Base-by-base conservation (phyloP, 2,329 filamentous ascomycete genomes). In the Trichoderma citrinoviride region DNA sequence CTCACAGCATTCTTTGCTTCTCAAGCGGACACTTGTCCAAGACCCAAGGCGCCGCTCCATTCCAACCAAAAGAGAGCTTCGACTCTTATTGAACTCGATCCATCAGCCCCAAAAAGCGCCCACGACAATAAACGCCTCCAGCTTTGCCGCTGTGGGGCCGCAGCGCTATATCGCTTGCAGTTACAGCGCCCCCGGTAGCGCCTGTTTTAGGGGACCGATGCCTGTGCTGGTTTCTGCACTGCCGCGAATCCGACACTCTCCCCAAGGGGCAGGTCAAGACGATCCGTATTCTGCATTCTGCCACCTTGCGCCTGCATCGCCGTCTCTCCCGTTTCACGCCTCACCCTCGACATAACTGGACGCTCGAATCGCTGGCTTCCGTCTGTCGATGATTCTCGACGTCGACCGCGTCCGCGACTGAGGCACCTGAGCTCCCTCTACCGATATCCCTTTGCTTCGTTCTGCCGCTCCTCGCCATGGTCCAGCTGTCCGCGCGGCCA, bases 231-330 rank as follows among this genome's bases (percentile, higher is more conserved):
- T 37, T 37, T 37, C 44, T 60, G 55, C 46, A n/a, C 33, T 37
- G n/a, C n/a, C n/a, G n/a, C n/a, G n/a, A 47, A 49, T 53, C 53
- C 40, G 47, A n/a, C 58, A 61, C 33, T 37, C 33, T 60, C 57
- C 57, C 41, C 58, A 53, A 33, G 58, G 58, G 47, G 57, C 53
- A 61, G 40, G 25, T 23, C 23, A 23, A n/a, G 50, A n/a, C 41
- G 19, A 40, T 37, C 33, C 23, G 44, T 50, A 37, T 10, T 44
- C 49, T 21, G 43, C 7, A 27, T 64, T 60, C 37, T 55, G 68
- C 68, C 68, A 69, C 68, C 63, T 68, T 56, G 57, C 68, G 61
- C 63, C 58, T 58, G 15, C 33, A 37, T 37, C 33, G 33, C 12
- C 33, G 33, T 37, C 33, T 37, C 4, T 14, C 33, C 33, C 12